phyloP scores from a whole-genome alignment of 805 yeast species.

The Pichia insulana region DNA sequence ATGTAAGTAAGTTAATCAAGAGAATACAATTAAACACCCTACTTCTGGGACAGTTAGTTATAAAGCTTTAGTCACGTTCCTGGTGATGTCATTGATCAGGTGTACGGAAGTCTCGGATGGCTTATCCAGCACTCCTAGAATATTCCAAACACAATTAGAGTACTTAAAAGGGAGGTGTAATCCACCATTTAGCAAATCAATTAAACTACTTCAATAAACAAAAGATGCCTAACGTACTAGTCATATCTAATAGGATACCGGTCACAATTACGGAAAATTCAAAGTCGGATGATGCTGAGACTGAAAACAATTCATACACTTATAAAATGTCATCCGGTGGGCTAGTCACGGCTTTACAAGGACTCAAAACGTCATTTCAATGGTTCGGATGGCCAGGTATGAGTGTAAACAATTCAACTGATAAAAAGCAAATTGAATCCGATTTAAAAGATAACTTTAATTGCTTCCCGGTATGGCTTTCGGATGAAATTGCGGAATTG shows the following conservation, averaged over 20 bases:
- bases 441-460: slow-evolving; percentile 73
- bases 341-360: slow-evolving; percentile 89
- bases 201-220: background rate
- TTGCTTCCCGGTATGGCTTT: slow-evolving; percentile 82
- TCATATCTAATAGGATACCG: slow-evolving; percentile 91
- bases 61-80: too few species aligned
- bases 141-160: too few species aligned
- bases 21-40: too few species aligned
- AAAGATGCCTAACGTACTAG: slow-evolving; percentile 51
- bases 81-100: too few species aligned
- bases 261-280: slow-evolving; percentile 58
- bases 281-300: slow-evolving; percentile 3
- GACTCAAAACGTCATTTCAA: slow-evolving; percentile 80
- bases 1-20: too few species aligned
- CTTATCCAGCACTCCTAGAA: too few species aligned
- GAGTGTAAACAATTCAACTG: slow-evolving; percentile 65
- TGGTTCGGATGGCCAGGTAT: slow-evolving; percentile 99
- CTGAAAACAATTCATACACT: slow-evolving; percentile 42
- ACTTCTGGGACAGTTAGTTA: too few species aligned
- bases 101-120: too few species aligned
- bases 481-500: slow-evolving; percentile 86
- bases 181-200: background rate
- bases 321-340: slow-evolving; percentile 97
- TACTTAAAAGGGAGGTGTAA: background rate
- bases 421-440: slow-evolving; percentile 55